A percentile compares a stretch with the other conserved stretches of the same genome.
These are phyloP conservation scores for Trichosporon coremiiforme DNA, from an alignment of 1,284 basidiomycete genomes.

Conservation along the genomic window DNA sequence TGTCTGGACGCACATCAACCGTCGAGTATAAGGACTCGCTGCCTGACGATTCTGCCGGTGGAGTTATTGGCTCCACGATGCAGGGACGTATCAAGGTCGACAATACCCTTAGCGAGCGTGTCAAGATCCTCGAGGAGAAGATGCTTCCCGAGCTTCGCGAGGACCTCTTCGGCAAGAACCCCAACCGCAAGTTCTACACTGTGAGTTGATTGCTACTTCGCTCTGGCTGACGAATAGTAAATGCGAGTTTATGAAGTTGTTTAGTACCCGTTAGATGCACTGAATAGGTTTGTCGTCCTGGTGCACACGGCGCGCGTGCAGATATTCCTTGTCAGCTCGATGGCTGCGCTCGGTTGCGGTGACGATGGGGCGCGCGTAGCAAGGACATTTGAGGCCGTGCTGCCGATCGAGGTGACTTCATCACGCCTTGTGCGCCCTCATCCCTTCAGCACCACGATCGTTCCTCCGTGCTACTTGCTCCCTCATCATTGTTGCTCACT, in stretches of 20 bases:
- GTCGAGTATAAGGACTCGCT: constrained; percentile 69
- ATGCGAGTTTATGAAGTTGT: constrained; percentile 10
- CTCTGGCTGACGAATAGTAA: constrained; percentile 1
- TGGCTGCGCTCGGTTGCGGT: not conserved
- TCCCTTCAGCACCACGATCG: not conserved
- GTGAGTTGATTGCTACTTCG: constrained; percentile 47
- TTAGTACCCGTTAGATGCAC: constrained; percentile 18
- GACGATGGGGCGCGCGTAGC: not conserved
- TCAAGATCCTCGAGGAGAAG: constrained; percentile 84
- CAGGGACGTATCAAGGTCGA: constrained; percentile 79
- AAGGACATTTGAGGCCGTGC: not conserved
- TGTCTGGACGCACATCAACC: constrained; percentile 68
- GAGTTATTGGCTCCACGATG: constrained; percentile 73
- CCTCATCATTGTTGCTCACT: not conserved
- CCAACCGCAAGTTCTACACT: constrained; percentile 81
- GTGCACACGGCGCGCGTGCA: not conserved
- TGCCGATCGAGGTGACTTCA: constrained; percentile 5
- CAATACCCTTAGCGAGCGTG: constrained; percentile 86
- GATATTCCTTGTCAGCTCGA: too few species aligned
- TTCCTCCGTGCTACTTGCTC: not conserved
- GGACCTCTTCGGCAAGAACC: constrained; percentile 80
- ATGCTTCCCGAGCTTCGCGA: constrained; percentile 89
- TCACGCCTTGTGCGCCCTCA: not conserved
- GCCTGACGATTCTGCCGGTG: constrained; percentile 77
- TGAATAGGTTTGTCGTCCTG: constrained; percentile 14